Evolutionary conservation across 805 yeast species (phyloP), one percentile per base, ranked within the genome.

Genomic region (Candida khao-thaluensis): DNA sequence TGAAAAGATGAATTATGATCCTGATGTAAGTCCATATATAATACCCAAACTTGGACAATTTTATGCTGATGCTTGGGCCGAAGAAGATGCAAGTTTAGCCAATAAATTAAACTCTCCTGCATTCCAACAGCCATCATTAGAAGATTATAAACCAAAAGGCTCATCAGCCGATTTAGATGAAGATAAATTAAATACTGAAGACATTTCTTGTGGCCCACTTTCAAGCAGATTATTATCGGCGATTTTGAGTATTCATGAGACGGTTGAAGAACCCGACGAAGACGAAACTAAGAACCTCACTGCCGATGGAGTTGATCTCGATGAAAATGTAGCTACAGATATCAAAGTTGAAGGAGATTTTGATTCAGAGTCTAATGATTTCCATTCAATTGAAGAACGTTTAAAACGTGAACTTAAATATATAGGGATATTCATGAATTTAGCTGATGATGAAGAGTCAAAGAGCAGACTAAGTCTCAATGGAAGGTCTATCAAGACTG

Each of bases 151-250:
- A 17, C 81, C 95, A 0, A 81, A 74, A 44, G 85, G 83, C 4
- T 69, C 82, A 1, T 66, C 81, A 1, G 79, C 74, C 16, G 72
- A 69, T 18, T 51, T 85, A 31, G 67, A 62, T 18, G 95, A 85
- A 51, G 81, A 76, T 4, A 59, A 64, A 1, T 59, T 90, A 40
- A 91, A 85, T 47, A 72, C 82, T 0, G 91, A 85, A 42, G 79
- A 76, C 16, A 69, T 91, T 1, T 82, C 95, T 1, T 83, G 95
- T 57, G 99, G 99, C 1, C 98, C 99, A 1, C 69, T 91, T 24
- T 82, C 95, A 0, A 81, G 90, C 17, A 74, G 99, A 42, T 67
- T 91, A 31, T 58, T 91, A 37, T 77, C 95, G 4, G 98, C 97
- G 0, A 71, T 91, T 8, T 64, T 89, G 40, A 71, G 76, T 47